Percentiles rank a stretch among this genome's conserved stretches.
Conservation (phyloP, 2,329 filamentous ascomycete species). For the Fusarium ramigenum region DNA sequence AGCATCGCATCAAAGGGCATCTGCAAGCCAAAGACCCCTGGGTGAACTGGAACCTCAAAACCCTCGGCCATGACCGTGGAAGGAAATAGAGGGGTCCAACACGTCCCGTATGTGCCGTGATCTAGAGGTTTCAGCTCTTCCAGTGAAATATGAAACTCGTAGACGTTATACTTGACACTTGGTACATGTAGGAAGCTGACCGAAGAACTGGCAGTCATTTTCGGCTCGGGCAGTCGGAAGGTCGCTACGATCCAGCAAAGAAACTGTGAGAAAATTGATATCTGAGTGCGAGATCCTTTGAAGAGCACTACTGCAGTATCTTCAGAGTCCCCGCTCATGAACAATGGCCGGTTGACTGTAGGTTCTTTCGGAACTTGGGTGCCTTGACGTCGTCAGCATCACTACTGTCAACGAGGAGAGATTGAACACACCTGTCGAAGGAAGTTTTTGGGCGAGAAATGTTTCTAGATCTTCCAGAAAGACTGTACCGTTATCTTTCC, state of each 20-base stretch:
- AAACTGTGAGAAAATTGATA: not conserved
- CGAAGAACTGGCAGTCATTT: not conserved
- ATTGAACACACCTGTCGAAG: not conserved
- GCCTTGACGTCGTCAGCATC: not conserved
- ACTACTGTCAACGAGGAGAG: not conserved
- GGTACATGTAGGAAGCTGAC: not conserved
- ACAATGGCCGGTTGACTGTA: not conserved
- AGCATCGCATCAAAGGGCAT: not conserved
- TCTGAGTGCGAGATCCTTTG: not conserved
- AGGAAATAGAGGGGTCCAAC: not conserved
- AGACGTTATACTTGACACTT: not conserved
- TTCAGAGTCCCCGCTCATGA: not conserved
- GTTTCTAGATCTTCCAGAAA: not conserved
- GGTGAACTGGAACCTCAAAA: not conserved
- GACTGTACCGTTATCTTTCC: not conserved
- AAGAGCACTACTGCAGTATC: not conserved
- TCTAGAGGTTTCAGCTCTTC: not conserved
- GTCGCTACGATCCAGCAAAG: not conserved
- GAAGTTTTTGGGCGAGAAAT: not conserved
- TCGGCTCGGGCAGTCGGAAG: not conserved
- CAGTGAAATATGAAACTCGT: not conserved
- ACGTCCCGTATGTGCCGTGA: not conserved
- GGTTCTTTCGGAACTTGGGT: too few relatives aligned
- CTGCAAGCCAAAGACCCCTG: not conserved
- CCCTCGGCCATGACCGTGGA: not conserved